Evolutionary conservation across 2,329 filamentous ascomycete genomes (phyloP), one percentile per base, ranked within the genome.

Genomic region (Lachnellula suecica): DNA sequence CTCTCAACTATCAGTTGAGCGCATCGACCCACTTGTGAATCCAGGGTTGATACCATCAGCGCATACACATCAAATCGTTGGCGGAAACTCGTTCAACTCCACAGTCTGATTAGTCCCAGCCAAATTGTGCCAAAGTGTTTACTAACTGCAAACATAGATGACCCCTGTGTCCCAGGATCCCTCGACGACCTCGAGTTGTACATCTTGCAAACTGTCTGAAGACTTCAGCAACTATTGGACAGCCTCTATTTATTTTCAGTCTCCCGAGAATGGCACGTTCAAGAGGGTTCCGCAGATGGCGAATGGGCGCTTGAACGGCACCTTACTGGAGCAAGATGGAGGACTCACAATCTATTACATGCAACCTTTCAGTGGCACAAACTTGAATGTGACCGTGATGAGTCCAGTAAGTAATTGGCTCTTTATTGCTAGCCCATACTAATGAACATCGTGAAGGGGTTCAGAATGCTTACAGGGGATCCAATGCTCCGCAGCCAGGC

Each of bases 401-500:
- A 43, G n/a, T 1, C 24, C 45, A 23, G 53, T 56, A 47, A 43
- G 53, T 47, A 4, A 24, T 8, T 4, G 20, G 44, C 7, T 13
- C 31, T 6, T 15, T 34, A 46, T n/a, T 40, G 23, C 4, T 15
- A 11, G 15, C 20, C 13, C 20, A 23, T 24, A 45, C 24, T 49
- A 40, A 38, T 31, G 31, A 22, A 42, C 27, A 34, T 84, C 61
- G 83, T 83, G 1, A 66, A 75, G 27, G 81, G 77, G 46, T 83
- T 88, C 61, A 81, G 83, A 48, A 87, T 88, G 83, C 53, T 88
- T 35, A 81, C 83, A 3, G 85, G 85, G 35, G 74, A 83, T 60
- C 72, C 79, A 1, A 71, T 65, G 49, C 72, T 74, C 59, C 77
- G 82, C 53, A 73, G 71, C 40, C 61, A 68, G 29, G 69, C 71